These are phyloP conservation scores for Papiliotrema fonsecae DNA, from an alignment of 1,284 basidiomycete species.

Conservation along the genomic window DNA sequence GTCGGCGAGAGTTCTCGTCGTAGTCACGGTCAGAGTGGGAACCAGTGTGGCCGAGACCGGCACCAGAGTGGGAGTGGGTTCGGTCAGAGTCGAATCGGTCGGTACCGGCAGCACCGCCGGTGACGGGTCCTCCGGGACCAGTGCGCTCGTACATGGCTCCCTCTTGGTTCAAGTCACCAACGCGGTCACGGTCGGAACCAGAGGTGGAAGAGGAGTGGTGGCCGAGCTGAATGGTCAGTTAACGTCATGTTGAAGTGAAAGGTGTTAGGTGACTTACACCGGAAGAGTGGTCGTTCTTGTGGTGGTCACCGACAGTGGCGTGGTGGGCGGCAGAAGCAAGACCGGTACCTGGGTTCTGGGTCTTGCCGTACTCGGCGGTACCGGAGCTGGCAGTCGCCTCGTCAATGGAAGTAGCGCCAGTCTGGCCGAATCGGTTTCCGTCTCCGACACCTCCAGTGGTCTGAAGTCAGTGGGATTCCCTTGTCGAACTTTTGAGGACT, in stretches of 20 bases:
- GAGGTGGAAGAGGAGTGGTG: not conserved
- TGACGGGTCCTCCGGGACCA: slow-evolving; percentile 18
- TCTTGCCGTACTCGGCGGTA: too few relatives aligned
- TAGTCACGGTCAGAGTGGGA: not conserved
- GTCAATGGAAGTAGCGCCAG: not conserved
- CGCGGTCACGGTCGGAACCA: slow-evolving; percentile 8
- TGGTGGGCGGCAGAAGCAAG: too few relatives aligned
- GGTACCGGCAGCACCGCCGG: slow-evolving; percentile 29
- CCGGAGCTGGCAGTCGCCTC: not conserved
- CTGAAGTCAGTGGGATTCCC: too few relatives aligned
- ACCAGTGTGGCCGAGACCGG: not conserved
- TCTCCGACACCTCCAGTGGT: not conserved
- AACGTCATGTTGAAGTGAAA: too few relatives aligned
- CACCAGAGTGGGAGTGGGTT: not conserved
- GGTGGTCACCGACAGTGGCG: too few relatives aligned
- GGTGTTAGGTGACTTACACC: too few relatives aligned
- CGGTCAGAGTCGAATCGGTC: slow-evolving; percentile 30
- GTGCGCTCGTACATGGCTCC: slow-evolving; percentile 18
- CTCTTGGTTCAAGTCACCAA: slow-evolving; percentile 19
- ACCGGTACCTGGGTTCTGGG: too few relatives aligned
- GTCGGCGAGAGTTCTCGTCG: too few relatives aligned
- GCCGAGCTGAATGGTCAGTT: not conserved
- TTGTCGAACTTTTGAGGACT: too few relatives aligned
- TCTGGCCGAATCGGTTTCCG: not conserved
- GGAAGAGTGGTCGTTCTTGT: too few relatives aligned